A percentile compares a stretch with the other conserved stretches of the same genome.
Evolutionary conservation across 768 basidiomycete species (phyloP).

Genomic region (Termitomyces titanicus): DNA sequence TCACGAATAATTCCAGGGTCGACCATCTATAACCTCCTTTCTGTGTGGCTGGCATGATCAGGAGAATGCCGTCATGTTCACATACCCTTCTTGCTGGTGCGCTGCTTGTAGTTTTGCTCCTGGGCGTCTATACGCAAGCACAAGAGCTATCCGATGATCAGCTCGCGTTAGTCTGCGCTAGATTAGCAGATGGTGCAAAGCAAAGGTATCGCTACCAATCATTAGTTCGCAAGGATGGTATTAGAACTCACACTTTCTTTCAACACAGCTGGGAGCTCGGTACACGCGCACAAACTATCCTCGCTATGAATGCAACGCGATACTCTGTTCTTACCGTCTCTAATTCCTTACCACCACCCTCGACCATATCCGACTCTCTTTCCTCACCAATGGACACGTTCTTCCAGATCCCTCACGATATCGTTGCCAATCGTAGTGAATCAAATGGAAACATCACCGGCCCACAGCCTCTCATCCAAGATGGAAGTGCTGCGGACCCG

Average conservation of each 20-base stretch:
- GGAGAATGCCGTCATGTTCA: not conserved
- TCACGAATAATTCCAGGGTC: not conserved
- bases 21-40: not conserved
- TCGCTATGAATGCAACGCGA: slow-evolving; percentile 39
- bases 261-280: slow-evolving; percentile 51
- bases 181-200: slow-evolving; percentile 33
- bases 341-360: slow-evolving; percentile 34
- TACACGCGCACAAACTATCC: slow-evolving; percentile 47
- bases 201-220: slow-evolving; percentile 27
- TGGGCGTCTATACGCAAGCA: slow-evolving; percentile 16
- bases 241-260: not conserved
- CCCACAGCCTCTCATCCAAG: slow-evolving; percentile 55
- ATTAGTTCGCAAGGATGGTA: not conserved
- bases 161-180: slow-evolving; percentile 28
- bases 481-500: slow-evolving; percentile 72
- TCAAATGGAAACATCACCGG: slow-evolving; percentile 40
- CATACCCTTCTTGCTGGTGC: not conserved
- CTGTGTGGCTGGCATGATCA: slow-evolving; percentile 1
- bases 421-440: slow-evolving; percentile 44
- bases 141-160: slow-evolving; percentile 28
- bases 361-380: slow-evolving; percentile 26
- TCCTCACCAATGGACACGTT: slow-evolving; percentile 45
- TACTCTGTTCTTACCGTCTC: slow-evolving; percentile 40
- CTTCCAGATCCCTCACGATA: slow-evolving; percentile 46
- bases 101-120: slow-evolving; percentile 4